These are phyloP conservation scores for Eucalyptus viminalis DNA, from an alignment of 345 rosid species.

Conservation along the genomic window DNA sequence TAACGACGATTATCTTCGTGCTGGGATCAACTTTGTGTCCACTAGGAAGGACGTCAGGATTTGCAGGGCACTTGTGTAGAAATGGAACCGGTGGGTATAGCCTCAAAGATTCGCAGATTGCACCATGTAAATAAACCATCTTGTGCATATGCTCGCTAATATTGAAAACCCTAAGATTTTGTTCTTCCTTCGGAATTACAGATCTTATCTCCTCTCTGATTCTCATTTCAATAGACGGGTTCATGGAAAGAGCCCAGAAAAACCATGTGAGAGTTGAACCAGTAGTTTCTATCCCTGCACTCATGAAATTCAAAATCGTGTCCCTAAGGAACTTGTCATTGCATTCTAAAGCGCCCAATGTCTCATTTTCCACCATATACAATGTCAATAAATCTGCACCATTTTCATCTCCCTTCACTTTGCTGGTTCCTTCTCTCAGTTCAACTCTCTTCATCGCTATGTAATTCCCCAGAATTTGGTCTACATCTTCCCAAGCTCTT, in stretches of 20 bases:
- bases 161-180: background rate
- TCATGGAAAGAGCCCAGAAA: constrained; percentile 26
- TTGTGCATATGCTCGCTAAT: background rate
- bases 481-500: constrained; percentile 6
- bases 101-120: constrained; percentile 15
- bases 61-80: background rate
- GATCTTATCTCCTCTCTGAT: constrained; percentile 37
- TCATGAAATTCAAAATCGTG: constrained; percentile 26
- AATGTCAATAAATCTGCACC: constrained; percentile 24
- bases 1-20: background rate
- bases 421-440: background rate
- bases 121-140: constrained; percentile 20
- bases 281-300: constrained; percentile 40
- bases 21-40: constrained; percentile 10
- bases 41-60: constrained; percentile 15
- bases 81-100: constrained; percentile 20
- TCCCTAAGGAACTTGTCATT: constrained; percentile 35
- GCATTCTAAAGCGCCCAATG: background rate
- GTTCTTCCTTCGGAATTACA: background rate
- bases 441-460: constrained; percentile 18
- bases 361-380: constrained; percentile 4
- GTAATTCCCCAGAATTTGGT: constrained; percentile 1
- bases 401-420: background rate
- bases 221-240: constrained; percentile 9
- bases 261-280: constrained; percentile 33